Evolutionary conservation across 176 grass and related monocot genomes (phyloP).

Genomic region (Luzula sylvatica): DNA sequence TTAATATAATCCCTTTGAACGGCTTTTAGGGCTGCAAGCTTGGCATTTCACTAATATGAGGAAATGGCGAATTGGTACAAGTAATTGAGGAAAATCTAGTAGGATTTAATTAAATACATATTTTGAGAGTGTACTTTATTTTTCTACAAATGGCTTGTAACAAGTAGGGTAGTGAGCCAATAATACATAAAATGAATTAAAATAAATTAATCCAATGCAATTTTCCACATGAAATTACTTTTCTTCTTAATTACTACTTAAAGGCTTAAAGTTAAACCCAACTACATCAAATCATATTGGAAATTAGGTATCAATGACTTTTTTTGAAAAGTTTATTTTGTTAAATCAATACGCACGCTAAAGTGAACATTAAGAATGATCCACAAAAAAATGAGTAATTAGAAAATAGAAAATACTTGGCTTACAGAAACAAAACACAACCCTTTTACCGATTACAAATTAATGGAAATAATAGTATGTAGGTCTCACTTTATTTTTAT

Average conservation of each 20-base stretch:
- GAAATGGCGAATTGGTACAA: constrained; percentile 15
- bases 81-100: constrained; percentile 7
- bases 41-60: constrained; percentile 2
- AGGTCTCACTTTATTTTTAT: too few species aligned
- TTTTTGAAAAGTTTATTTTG: too few species aligned
- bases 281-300: too few species aligned
- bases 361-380: not conserved
- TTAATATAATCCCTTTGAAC: not conserved
- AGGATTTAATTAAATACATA: not conserved
- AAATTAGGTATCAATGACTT: too few species aligned
- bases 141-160: not conserved
- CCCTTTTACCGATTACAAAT: too few species aligned
- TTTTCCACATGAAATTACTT: too few species aligned
- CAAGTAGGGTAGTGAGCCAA: too few species aligned
- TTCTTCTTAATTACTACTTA: too few species aligned
- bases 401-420: not conserved
- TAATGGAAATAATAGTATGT: too few species aligned
- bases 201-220: not conserved
- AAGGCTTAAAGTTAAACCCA: too few species aligned
- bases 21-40: not conserved
- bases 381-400: not conserved
- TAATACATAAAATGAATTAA: too few species aligned
- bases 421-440: too few species aligned
- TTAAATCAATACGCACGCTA: not conserved
- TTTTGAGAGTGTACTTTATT: not conserved